Conservation (phyloP, 139 green algal species). For the Gonium pectorale region DNA sequence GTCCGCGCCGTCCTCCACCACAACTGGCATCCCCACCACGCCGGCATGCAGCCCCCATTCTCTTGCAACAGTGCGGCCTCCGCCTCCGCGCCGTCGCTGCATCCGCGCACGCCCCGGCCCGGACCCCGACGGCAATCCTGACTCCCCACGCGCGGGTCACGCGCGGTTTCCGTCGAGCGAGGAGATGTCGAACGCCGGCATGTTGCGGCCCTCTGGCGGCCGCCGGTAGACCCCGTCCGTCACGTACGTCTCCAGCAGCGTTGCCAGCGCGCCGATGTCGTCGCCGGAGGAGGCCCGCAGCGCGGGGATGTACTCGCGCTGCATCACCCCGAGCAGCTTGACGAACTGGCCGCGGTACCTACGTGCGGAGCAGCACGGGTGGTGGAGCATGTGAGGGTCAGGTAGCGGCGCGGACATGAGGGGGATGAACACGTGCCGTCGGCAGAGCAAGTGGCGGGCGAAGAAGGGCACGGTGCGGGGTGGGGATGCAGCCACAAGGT, state of each 20-base stretch:
- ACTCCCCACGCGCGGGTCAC: not conserved
- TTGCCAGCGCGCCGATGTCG: constrained; percentile 56
- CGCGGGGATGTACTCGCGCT: constrained; percentile 62
- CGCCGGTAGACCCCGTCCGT: constrained; percentile 38
- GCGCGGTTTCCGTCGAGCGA: constrained; percentile 20
- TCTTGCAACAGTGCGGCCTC: too few species aligned
- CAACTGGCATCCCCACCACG: too few species aligned
- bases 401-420: too few species aligned
- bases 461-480: too few species aligned
- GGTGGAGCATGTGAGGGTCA: not conserved
- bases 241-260: constrained; percentile 67
- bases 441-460: too few species aligned
- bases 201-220: constrained; percentile 66
- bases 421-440: too few species aligned
- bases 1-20: too few species aligned
- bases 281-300: constrained; percentile 40
- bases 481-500: too few species aligned
- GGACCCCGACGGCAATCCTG: not conserved
- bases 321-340: constrained; percentile 70
- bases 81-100: too few species aligned
- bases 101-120: too few species aligned
- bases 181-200: constrained; percentile 68
- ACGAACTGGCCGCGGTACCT: constrained; percentile 70
- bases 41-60: too few species aligned
- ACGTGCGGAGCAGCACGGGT: not conserved